Evolutionary conservation across 148 eudicot species (phyloP).

Genomic region (Camellia granthamiana): DNA sequence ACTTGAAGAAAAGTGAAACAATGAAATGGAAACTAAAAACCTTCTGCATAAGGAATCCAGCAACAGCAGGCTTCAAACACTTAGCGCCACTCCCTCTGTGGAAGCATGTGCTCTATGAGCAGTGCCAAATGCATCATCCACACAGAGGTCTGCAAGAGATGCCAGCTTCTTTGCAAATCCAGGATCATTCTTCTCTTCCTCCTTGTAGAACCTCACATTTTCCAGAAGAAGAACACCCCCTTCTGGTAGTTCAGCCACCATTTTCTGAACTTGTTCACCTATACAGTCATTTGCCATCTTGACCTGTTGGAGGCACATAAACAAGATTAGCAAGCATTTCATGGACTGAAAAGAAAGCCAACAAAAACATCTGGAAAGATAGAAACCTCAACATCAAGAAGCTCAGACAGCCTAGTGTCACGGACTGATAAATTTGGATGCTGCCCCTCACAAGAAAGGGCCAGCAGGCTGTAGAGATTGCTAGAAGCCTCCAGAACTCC

Average conservation of each 20-base stretch:
- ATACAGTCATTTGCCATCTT: slow-evolving; percentile 72
- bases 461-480: no score
- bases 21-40: slow-evolving; percentile 23
- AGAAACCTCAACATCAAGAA: slow-evolving; percentile 56
- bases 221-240: slow-evolving; percentile 82
- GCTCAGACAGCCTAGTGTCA: slow-evolving; percentile 48
- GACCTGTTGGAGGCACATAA: slow-evolving; percentile 35
- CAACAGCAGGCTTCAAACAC: slow-evolving; percentile 76
- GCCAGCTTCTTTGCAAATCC: slow-evolving; percentile 82
- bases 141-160: slow-evolving; percentile 78
- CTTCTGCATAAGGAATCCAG: slow-evolving; percentile 89
- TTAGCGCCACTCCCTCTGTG: slow-evolving; percentile 72
- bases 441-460: no score
- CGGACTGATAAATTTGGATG: no score
- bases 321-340: background rate
- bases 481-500: no score
- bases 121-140: slow-evolving; percentile 82
- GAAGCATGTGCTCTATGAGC: slow-evolving; percentile 91
- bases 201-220: slow-evolving; percentile 83
- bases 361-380: background rate
- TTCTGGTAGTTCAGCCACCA: slow-evolving; percentile 68
- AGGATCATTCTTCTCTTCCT: slow-evolving; percentile 93
- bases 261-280: slow-evolving; percentile 73
- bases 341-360: background rate
- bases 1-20: background rate